These are phyloP conservation scores for Kalmusia sp. DNA, from an alignment of 2,329 filamentous ascomycete genomes.

Conservation along the genomic window DNA sequence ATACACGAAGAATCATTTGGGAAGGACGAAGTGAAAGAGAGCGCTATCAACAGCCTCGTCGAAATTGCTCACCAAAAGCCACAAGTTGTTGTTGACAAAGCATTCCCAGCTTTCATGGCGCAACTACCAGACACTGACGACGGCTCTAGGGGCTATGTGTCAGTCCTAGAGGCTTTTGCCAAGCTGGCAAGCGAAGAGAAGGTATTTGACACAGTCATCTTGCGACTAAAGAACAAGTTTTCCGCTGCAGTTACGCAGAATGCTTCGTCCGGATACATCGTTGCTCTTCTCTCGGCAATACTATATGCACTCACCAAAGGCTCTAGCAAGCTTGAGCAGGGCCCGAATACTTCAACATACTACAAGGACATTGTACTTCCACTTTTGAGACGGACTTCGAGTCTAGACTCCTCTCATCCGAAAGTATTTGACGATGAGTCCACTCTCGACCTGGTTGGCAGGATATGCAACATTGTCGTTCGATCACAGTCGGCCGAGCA, in stretches of 20 bases:
- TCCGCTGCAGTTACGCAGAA: conserved; percentile 62
- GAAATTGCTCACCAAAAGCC: conserved; percentile 69
- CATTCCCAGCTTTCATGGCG: conserved; percentile 71
- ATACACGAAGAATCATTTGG: conserved; percentile 64
- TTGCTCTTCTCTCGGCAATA: conserved; percentile 66
- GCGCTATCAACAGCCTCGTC: conserved; percentile 65
- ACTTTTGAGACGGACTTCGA: conserved; percentile 47
- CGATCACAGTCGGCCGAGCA: conserved; percentile 59
- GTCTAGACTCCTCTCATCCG: conserved; percentile 38
- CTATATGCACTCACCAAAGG: conserved; percentile 67
- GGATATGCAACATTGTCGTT: conserved; percentile 66
- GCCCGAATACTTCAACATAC: conserved; percentile 47
- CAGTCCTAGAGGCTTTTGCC: conserved; percentile 68
- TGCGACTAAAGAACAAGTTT: conserved; percentile 69
- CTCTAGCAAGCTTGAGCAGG: conserved; percentile 57
- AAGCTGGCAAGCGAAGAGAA: conserved; percentile 68
- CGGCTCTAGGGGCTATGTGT: conserved; percentile 55
- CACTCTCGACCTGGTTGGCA: conserved; percentile 66
- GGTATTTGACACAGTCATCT: conserved; percentile 68
- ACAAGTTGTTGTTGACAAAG: conserved; percentile 67
- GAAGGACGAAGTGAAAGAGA: conserved; percentile 63
- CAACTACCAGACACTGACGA: conserved; percentile 65
- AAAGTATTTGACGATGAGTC: conserved; percentile 54
- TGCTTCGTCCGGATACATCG: conserved; percentile 61
- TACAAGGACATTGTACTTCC: conserved; percentile 56